Evolutionary conservation across 1,139 yeast genomes (phyloP).

Genomic region (Meyerozyma sp.): DNA sequence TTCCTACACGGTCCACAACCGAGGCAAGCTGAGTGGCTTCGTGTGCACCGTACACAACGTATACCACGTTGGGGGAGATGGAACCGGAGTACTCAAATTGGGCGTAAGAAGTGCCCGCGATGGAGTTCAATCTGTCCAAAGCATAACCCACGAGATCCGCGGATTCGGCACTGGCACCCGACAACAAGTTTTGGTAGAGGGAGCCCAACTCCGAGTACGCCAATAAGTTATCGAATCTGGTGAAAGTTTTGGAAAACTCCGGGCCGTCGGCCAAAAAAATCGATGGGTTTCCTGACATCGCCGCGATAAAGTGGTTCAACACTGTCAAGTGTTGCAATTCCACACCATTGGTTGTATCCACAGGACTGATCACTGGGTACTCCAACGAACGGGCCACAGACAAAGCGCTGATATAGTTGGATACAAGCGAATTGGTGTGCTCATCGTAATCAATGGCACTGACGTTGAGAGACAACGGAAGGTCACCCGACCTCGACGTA

Average conservation of each 20-base stretch:
- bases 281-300: conserved; percentile 49
- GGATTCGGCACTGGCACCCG: conserved; percentile 23
- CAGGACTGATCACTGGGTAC: conserved; percentile 70
- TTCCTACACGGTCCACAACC: conserved; percentile 32
- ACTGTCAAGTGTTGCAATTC: conserved; percentile 70
- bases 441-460: conserved; percentile 68
- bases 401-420: conserved; percentile 65
- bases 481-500: conserved; percentile 29
- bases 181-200: conserved; percentile 34
- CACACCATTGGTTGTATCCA: conserved; percentile 36
- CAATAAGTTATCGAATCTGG: conserved; percentile 43
- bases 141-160: conserved; percentile 33
- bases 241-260: conserved; percentile 53
- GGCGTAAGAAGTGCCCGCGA: conserved; percentile 54
- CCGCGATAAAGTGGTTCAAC: conserved; percentile 60
- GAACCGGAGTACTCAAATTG: conserved; percentile 72
- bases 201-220: conserved; percentile 40
- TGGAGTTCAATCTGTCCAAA: conserved; percentile 46
- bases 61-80: conserved; percentile 57
- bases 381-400: conserved; percentile 60
- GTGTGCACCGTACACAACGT: conserved; percentile 72
- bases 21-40: conserved; percentile 53
- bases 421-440: conserved; percentile 44
- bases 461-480: conserved; percentile 68
- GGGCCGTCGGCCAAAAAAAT: conserved; percentile 79